Evolutionary conservation across 2,329 filamentous ascomycete genomes (phyloP).

Genomic region (Bretziella fagacearum): DNA sequence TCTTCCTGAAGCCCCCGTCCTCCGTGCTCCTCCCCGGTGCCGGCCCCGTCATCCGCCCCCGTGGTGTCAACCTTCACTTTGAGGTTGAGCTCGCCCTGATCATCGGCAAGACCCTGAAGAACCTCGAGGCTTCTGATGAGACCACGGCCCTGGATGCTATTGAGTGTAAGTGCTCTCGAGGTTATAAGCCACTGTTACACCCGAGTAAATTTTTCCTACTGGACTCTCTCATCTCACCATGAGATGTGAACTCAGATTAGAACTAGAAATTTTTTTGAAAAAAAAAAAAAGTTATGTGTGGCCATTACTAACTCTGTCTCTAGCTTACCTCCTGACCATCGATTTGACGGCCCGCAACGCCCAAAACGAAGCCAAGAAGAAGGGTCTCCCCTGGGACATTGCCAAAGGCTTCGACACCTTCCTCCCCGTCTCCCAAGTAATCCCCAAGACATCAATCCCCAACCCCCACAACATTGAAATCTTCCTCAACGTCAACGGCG

Average conservation of each 20-base stretch:
- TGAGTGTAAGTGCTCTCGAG: constrained; percentile 37
- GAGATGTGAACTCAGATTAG: not conserved
- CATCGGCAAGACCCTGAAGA: constrained; percentile 63
- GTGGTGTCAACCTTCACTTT: constrained; percentile 75
- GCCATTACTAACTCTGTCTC: not conserved
- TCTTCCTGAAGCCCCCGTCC: constrained; percentile 90
- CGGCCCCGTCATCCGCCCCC: constrained; percentile 66
- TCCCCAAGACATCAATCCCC: constrained; percentile 61
- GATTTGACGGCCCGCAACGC: constrained; percentile 96
- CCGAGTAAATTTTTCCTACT: not conserved
- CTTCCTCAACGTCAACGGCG: constrained; percentile 67
- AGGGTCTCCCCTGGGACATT: constrained; percentile 89
- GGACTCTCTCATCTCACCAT: not conserved
- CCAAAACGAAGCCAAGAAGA: constrained; percentile 93
- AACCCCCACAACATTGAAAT: constrained; percentile 81
- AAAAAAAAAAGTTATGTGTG: not conserved
- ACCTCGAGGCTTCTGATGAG: constrained; percentile 58
- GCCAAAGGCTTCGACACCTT: constrained; percentile 98
- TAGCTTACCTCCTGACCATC: constrained; percentile 77
- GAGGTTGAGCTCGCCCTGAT: constrained; percentile 88
- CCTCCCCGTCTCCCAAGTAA: constrained; percentile 66
- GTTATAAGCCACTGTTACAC: too few species aligned
- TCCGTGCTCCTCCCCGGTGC: constrained; percentile 65
- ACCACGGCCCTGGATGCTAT: constrained; percentile 67
- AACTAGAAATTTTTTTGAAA: too few species aligned